Evolutionary conservation across 805 yeast genomes (phyloP).

Genomic region (Nakazawaea anatomiae): DNA sequence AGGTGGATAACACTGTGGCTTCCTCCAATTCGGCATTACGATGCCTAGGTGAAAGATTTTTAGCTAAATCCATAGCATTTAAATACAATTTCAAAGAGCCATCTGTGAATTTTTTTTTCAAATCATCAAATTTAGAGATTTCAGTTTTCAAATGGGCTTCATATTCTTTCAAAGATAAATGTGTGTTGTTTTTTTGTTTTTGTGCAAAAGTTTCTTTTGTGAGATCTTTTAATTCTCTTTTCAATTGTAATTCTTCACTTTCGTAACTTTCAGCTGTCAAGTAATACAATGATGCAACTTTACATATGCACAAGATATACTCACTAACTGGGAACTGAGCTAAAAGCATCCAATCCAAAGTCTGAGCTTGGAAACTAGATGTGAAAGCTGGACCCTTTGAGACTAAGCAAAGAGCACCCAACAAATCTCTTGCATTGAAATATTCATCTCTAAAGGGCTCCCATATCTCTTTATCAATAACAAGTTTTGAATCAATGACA

Average conservation of each 20-base stretch:
- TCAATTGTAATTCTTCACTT: constrained; percentile 32
- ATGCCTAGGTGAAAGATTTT: constrained; percentile 25
- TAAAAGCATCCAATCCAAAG: constrained; percentile 68
- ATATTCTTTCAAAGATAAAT: constrained; percentile 16
- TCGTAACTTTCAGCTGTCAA: constrained; percentile 62
- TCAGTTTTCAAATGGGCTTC: constrained; percentile 20
- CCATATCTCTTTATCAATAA: constrained; percentile 42
- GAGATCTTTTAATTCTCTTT: constrained; percentile 23
- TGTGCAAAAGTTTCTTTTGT: constrained; percentile 18
- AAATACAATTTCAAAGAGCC: constrained; percentile 11
- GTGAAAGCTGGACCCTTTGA: constrained; percentile 54
- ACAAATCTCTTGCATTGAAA: constrained; percentile 70
- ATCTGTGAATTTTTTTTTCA: not conserved
- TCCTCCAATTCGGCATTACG: constrained; percentile 37
- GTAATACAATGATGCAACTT: constrained; percentile 63
- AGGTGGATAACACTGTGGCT: constrained; percentile 73
- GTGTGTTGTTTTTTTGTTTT: not conserved
- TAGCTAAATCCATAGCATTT: constrained; percentile 8
- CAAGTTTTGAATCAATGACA: constrained; percentile 22
- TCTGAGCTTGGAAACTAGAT: constrained; percentile 29
- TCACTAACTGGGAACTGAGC: constrained; percentile 66
- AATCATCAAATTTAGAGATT: not conserved
- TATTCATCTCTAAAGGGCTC: constrained; percentile 73
- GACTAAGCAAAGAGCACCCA: constrained; percentile 64
- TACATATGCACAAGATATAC: constrained; percentile 58